Percentiles rank a stretch among this genome's conserved stretches.
Conservation (phyloP, 2,329 filamentous ascomycete genomes). For the Fonsecaea monophora region DNA sequence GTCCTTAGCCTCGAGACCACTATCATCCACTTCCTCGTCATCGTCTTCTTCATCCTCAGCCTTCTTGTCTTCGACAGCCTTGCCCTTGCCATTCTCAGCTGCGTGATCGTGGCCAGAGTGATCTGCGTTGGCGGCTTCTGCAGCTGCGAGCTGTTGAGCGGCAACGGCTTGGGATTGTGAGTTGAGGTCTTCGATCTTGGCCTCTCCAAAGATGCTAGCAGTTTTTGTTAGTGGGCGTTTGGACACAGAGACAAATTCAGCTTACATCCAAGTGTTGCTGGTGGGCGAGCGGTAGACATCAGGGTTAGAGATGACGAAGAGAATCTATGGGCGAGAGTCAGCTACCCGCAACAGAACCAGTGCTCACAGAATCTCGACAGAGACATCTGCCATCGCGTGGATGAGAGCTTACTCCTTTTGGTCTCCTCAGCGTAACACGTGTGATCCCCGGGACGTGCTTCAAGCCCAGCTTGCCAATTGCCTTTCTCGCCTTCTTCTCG, state of each 20-base stretch:
- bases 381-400: background rate
- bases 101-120: slow-evolving; percentile 64
- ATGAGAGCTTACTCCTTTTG: slow-evolving; percentile 89
- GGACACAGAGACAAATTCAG: slow-evolving; percentile 31
- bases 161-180: slow-evolving; percentile 95
- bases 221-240: slow-evolving; percentile 18
- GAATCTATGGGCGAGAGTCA: slow-evolving; percentile 68
- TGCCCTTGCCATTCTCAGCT: slow-evolving; percentile 70
- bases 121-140: slow-evolving; percentile 66
- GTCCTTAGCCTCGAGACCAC: slow-evolving; percentile 96
- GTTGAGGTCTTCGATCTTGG: slow-evolving; percentile 99
- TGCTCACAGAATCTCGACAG: background rate
- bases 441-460: slow-evolving; percentile 97
- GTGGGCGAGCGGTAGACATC: slow-evolving; percentile 99
- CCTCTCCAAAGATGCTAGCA: slow-evolving; percentile 94
- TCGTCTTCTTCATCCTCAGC: slow-evolving; percentile 86
- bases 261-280: slow-evolving; percentile 99
- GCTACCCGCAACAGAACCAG: background rate
- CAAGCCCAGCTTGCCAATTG: slow-evolving; percentile 96
- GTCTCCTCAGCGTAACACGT: slow-evolving; percentile 93
- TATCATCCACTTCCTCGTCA: slow-evolving; percentile 92
- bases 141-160: slow-evolving; percentile 88
- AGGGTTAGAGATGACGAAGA: slow-evolving; percentile 99
- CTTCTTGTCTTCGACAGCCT: slow-evolving; percentile 66
- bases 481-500: slow-evolving; percentile 99